A percentile compares a stretch with the other conserved stretches of the same genome.
phyloP scores from a whole-genome alignment of 805 yeast genomes.

The Teunomyces barrocoloradensis region DNA sequence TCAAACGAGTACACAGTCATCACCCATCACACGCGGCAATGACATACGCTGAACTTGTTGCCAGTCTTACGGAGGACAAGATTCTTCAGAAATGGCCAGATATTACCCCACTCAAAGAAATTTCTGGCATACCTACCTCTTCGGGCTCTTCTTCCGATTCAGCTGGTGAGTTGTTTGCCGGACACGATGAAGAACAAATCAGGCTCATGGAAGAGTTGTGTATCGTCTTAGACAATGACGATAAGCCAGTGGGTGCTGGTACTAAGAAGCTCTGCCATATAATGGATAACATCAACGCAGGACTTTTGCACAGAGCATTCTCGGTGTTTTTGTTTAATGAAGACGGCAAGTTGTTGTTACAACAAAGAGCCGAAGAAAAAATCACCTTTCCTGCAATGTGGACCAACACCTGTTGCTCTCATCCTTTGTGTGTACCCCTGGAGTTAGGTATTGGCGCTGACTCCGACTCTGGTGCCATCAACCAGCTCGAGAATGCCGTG shows the following conservation, averaged over 20 bases:
- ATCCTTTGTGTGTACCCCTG: conserved; percentile 79
- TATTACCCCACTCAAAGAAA: conserved; percentile 58
- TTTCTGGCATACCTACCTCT: conserved; percentile 56
- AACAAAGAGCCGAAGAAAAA: conserved; percentile 94
- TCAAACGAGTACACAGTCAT: not conserved
- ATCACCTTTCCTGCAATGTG: conserved; percentile 96
- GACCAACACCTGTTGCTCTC: conserved; percentile 99
- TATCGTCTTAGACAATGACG: conserved; percentile 86
- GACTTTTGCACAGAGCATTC: conserved; percentile 92
- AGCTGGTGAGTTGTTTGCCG: conserved; percentile 58
- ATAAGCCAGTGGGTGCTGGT: conserved; percentile 86
- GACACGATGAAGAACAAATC: conserved; percentile 93
- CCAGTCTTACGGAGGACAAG: conserved; percentile 44
- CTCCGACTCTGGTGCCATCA: conserved; percentile 10
- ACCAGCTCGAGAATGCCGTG: conserved; percentile 56
- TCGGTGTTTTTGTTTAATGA: conserved; percentile 90
- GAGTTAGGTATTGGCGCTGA: conserved; percentile 61
- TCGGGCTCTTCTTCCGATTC: conserved; percentile 20
- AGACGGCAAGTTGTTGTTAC: conserved; percentile 73
- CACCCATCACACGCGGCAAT: conserved; percentile 2
- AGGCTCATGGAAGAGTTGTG: conserved; percentile 95
- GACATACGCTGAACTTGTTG: conserved; percentile 53
- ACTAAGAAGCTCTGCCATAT: conserved; percentile 88
- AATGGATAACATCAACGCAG: conserved; percentile 81
- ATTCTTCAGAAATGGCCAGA: conserved; percentile 63